Evolutionary conservation across 805 yeast genomes (phyloP).

Genomic region (Millerozyma miso): DNA sequence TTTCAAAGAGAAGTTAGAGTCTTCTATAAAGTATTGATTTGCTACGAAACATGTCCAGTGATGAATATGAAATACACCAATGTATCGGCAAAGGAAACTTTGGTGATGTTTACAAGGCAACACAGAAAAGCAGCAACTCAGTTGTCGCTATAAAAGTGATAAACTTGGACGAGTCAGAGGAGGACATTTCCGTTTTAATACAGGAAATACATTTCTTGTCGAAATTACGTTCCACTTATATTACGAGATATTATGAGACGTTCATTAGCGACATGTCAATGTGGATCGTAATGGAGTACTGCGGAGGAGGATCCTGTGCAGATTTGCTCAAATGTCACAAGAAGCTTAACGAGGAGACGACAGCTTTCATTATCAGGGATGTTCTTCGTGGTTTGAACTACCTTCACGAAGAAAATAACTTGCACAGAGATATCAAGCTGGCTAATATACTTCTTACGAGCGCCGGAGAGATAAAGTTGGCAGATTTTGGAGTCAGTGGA

Average conservation of each 20-base stretch:
- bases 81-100: constrained; percentile 82
- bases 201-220: constrained; percentile 78
- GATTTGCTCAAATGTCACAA: constrained; percentile 61
- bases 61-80: constrained; percentile 29
- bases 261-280: constrained; percentile 60
- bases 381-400: constrained; percentile 70
- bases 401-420: constrained; percentile 67
- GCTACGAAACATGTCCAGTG: constrained; percentile 10
- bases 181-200: constrained; percentile 64
- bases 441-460: constrained; percentile 80
- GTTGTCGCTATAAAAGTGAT: constrained; percentile 84
- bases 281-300: constrained; percentile 92
- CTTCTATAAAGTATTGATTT: not conserved
- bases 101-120: constrained; percentile 79
- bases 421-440: constrained; percentile 88
- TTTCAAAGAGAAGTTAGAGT: not conserved
- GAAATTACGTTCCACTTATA: constrained; percentile 57
- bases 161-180: constrained; percentile 73
- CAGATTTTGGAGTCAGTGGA: constrained; percentile 92
- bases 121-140: constrained; percentile 28
- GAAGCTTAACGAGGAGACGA: constrained; percentile 53
- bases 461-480: constrained; percentile 69
- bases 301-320: constrained; percentile 91
- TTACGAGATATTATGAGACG: constrained; percentile 62
- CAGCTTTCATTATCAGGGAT: constrained; percentile 58